phyloP scores from a whole-genome alignment of 164 flowering plant species.

The Stephania yunnanensis region DNA sequence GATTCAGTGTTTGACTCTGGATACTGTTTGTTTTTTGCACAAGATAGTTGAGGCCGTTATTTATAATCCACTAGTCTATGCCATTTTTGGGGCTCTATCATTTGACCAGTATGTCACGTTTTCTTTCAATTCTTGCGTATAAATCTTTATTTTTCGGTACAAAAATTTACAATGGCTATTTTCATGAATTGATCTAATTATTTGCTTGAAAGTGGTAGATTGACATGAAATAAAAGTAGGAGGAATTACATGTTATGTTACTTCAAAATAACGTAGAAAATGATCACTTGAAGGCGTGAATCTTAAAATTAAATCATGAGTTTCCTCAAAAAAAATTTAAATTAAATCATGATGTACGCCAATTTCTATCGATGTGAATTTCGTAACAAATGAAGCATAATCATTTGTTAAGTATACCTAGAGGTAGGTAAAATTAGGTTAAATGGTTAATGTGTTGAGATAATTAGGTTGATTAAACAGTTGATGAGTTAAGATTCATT shows the following conservation, averaged over 20 bases:
- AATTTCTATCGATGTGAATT: background rate
- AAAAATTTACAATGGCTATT: background rate
- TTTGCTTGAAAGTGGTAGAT: background rate
- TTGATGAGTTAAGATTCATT: too few species aligned
- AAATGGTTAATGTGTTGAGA: background rate
- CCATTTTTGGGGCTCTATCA: background rate
- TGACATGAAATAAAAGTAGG: too few species aligned
- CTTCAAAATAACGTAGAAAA: too few species aligned
- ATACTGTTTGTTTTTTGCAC: background rate
- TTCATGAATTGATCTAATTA: background rate
- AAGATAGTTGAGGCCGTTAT: background rate
- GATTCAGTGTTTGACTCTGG: background rate
- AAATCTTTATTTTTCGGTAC: background rate
- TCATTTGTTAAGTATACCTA: background rate
- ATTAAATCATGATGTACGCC: too few species aligned
- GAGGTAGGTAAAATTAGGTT: background rate
- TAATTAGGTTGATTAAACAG: too few species aligned
- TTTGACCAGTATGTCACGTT: background rate
- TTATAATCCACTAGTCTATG: background rate
- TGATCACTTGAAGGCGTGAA: too few species aligned
- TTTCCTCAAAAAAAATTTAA: too few species aligned
- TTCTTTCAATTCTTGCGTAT: background rate
- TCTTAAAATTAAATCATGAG: too few species aligned
- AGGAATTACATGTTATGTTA: too few species aligned
- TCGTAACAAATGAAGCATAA: background rate